A percentile compares a stretch with the other conserved stretches of the same genome.
Conservation (phyloP, 192 early-diverging fungal species). For the Coemansia furcata region DNA sequence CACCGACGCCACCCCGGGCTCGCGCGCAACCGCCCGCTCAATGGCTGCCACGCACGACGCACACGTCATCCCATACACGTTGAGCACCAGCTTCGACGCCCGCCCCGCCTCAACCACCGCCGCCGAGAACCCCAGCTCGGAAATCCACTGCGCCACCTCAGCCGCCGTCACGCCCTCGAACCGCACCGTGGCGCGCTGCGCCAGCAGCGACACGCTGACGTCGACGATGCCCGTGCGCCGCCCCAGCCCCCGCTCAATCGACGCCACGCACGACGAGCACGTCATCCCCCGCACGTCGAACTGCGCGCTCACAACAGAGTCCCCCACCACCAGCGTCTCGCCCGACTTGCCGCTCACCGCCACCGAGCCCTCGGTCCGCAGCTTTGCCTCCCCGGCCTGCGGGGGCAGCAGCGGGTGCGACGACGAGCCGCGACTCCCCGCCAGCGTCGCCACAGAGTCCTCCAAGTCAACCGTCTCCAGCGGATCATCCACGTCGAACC, state of each 20-base stretch:
- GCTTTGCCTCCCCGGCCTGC: not conserved
- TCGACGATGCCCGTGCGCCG: constrained; percentile 61
- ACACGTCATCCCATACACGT: constrained; percentile 95
- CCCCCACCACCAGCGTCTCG: constrained; percentile 31
- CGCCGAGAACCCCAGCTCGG: constrained; percentile 74
- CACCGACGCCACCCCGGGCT: constrained; percentile 56
- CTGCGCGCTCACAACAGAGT: constrained; percentile 23
- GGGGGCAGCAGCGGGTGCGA: not conserved
- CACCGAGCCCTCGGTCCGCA: constrained; percentile 1
- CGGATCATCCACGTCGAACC: constrained; percentile 48
- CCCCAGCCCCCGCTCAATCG: constrained; percentile 72
- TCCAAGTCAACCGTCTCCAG: not conserved
- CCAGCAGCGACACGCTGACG: constrained; percentile 81
- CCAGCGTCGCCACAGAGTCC: not conserved
- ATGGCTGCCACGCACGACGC: constrained; percentile 76
- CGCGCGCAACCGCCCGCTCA: constrained; percentile 55
- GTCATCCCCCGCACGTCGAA: constrained; percentile 92
- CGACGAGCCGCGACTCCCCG: not conserved
- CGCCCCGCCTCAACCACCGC: constrained; percentile 47
- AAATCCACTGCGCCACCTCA: constrained; percentile 64
- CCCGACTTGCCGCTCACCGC: constrained; percentile 44
- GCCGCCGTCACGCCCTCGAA: constrained; percentile 56
- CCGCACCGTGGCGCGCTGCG: constrained; percentile 74
- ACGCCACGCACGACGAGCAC: constrained; percentile 87
- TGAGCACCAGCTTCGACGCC: constrained; percentile 57